Evolutionary conservation across 2,329 filamentous ascomycete genomes (phyloP), one percentile per base, ranked within the genome.

Genomic region (Fusarium xyrophilum): DNA sequence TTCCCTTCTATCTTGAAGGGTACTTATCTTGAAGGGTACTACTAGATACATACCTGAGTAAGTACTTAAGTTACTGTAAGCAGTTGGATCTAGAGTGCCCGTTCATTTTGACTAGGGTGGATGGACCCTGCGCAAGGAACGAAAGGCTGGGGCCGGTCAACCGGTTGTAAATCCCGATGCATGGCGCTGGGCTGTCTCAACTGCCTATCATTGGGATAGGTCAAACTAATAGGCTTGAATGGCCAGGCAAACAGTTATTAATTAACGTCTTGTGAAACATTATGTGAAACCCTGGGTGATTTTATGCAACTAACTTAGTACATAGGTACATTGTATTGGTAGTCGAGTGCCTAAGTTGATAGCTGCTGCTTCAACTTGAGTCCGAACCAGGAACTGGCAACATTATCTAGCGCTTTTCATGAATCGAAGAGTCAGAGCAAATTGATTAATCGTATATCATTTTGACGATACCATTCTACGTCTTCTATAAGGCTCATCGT

Each of bases 81-180:
- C 60, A 63, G n/a, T 47, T 30, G 44, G 55, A 56, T 39, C 51
- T 39, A 54, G 43, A 43, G 23, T 32, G 54, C 14, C 14, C 8
- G 32, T 33, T 65, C 43, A 65, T 32, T 59, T 28, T 30, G 36
- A 42, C 67, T 56, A 56, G 67, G 67, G 67, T 67, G 55, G 51
- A 57, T 67, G 59, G 54, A 55, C 67, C 67, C 67, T 69, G 55
- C 47, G 46, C 44, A n/a, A 54, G 30, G 52, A 50, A 57, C 57
- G 38, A 54, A 67, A 63, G 53, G 40, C 42, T 53, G 35, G 38
- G 42, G 57, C 35, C 48, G 58, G 67, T 59, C 63, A 60, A 65
- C 58, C 63, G 48, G 65, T 47, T 66, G 65, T 40, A 51, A 54
- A 66, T 62, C 61, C 61, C 66, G 56, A 53, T 36, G 51, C 66